Conservation (phyloP, 257 asterid genomes). For the Lantana camara region DNA sequence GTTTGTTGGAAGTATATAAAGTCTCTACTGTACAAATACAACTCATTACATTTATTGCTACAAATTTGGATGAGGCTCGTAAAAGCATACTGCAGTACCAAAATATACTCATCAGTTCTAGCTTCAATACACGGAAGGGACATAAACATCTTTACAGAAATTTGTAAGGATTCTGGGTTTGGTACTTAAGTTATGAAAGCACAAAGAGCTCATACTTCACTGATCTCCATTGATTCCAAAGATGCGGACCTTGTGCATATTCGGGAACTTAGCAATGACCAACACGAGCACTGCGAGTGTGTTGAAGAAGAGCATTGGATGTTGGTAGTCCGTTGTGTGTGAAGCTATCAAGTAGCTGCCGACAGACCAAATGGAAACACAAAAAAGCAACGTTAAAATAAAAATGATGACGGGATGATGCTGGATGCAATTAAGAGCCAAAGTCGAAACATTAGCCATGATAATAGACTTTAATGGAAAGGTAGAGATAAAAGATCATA, state of each 20-base stretch:
- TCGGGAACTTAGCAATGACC: conserved; percentile 84
- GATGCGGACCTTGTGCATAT: conserved; percentile 92
- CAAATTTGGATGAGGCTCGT: conserved; percentile 31
- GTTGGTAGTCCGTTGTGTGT: conserved; percentile 82
- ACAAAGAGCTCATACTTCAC: conserved; percentile 34
- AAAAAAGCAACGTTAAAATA: no score
- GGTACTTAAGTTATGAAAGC: conserved; percentile 24
- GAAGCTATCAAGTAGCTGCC: conserved; percentile 87
- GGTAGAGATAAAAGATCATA: not conserved
- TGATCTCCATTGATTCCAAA: conserved; percentile 80
- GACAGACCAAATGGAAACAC: conserved; percentile 2
- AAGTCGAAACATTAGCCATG: not conserved
- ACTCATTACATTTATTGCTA: conserved; percentile 45
- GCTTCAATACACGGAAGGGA: conserved; percentile 45
- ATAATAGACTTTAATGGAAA: no score
- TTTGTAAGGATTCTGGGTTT: conserved; percentile 25
- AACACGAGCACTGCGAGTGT: conserved; percentile 73
- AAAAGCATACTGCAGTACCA: conserved; percentile 22
- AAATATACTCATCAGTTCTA: conserved; percentile 36
- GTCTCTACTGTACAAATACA: conserved; percentile 40
- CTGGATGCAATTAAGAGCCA: not conserved
- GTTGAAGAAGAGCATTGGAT: conserved; percentile 81
- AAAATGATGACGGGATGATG: no score
- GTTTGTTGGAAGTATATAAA: conserved; percentile 24
- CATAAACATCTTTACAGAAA: conserved; percentile 35